Percentiles rank a stretch among this genome's conserved stretches.
Evolutionary conservation across 2,329 filamentous ascomycete genomes (phyloP).

Genomic region (Leptographium lundbergii): DNA sequence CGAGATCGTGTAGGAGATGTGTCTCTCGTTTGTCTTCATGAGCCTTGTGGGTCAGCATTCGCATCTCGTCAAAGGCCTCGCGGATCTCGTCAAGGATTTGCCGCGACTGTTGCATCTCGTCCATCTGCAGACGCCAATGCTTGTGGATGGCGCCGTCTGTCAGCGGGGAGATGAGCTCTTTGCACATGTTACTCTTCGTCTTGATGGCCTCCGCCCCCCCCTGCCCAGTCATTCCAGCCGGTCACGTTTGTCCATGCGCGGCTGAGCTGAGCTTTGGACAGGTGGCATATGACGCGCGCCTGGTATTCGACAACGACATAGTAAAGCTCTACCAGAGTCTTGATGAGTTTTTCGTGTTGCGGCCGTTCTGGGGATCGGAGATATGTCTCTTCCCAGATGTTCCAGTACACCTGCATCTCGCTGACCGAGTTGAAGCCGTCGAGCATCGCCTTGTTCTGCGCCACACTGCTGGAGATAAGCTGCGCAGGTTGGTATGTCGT

Average conservation of each 20-base stretch:
- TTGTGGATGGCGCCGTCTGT: neutral
- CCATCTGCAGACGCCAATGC: neutral
- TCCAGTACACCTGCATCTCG: neutral
- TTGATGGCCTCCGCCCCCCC: no score
- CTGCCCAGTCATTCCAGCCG: neutral
- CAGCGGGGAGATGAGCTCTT: no score
- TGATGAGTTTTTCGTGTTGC: neutral
- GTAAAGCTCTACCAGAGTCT: neutral
- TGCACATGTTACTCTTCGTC: neutral
- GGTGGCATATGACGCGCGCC: neutral
- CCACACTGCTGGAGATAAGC: neutral
- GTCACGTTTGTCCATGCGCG: neutral
- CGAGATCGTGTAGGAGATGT: neutral
- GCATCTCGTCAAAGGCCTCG: neutral
- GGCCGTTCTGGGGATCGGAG: neutral
- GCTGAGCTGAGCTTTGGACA: neutral
- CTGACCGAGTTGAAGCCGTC: neutral
- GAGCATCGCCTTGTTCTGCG: neutral
- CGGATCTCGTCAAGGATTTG: neutral
- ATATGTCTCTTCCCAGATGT: neutral
- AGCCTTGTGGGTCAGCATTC: neutral
- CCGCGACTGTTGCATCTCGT: neutral
- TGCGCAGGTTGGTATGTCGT: neutral
- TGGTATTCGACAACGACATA: neutral
- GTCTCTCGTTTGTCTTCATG: neutral